Evolutionary conservation across 2,329 filamentous ascomycete genomes (phyloP).

Genomic region (Arthrobotrys musiformis): DNA sequence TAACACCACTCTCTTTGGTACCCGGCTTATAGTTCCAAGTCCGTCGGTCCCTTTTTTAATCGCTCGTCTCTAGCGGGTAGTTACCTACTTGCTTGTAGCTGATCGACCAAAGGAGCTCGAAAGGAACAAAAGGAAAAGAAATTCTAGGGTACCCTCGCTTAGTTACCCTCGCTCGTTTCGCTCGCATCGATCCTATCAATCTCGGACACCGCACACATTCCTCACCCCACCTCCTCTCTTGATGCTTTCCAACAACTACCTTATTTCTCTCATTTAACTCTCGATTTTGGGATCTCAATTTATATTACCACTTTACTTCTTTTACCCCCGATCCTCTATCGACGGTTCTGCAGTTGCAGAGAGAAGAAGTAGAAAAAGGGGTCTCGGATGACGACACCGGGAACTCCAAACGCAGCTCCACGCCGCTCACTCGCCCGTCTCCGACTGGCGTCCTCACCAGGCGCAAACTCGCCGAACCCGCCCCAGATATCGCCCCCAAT

Average conservation of each 20-base stretch:
- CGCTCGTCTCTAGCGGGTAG: too few relatives aligned
- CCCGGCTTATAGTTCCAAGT: too few relatives aligned
- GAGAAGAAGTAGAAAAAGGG: background rate
- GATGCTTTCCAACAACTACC: background rate
- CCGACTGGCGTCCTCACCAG: constrained; percentile 59
- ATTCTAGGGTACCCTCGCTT: background rate
- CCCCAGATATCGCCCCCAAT: constrained; percentile 68
- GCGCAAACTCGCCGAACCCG: constrained; percentile 61
- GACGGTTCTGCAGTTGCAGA: background rate
- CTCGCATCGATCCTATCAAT: constrained; percentile 18
- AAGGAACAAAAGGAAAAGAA: background rate
- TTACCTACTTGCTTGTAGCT: background rate
- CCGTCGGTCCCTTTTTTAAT: background rate
- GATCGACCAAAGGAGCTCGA: constrained; percentile 1
- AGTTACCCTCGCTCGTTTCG: constrained; percentile 3
- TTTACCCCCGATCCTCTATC: background rate
- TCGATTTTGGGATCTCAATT: too few relatives aligned
- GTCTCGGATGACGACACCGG: constrained; percentile 50
- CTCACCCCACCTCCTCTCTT: background rate
- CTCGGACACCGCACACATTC: constrained; percentile 10
- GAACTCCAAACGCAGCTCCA: constrained; percentile 57
- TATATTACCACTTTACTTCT: background rate
- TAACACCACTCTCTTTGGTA: too few relatives aligned
- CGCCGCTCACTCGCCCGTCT: constrained; percentile 61
- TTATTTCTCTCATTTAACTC: background rate